These are phyloP conservation scores for Davidsoniella australis DNA, from an alignment of 2,329 filamentous ascomycete genomes.

Conservation along the genomic window DNA sequence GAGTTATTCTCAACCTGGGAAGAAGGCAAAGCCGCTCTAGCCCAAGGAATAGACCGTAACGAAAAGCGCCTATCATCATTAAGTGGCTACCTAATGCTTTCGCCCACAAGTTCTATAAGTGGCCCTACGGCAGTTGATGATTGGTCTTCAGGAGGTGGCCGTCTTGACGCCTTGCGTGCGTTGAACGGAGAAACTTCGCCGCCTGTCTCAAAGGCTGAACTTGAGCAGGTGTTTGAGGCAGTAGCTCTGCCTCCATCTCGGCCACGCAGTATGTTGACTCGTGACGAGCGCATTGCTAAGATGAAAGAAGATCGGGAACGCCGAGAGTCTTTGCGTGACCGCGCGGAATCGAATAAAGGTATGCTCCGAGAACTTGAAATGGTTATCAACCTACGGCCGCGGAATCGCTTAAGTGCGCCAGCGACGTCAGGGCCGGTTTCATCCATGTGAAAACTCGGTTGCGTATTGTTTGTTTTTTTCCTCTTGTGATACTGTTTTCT, in stretches of 20 bases:
- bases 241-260: slow-evolving; percentile 56
- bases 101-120: slow-evolving; percentile 45
- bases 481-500: neutral
- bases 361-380: slow-evolving; percentile 91
- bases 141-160: slow-evolving; percentile 17
- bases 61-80: slow-evolving; percentile 52
- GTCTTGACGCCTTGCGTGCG: slow-evolving; percentile 50
- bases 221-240: slow-evolving; percentile 76
- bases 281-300: slow-evolving; percentile 74
- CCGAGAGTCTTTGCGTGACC: slow-evolving; percentile 54
- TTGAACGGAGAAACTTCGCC: slow-evolving; percentile 54
- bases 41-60: slow-evolving; percentile 66
- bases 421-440: slow-evolving; percentile 9
- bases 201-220: slow-evolving; percentile 31
- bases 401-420: slow-evolving; percentile 21
- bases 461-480: neutral
- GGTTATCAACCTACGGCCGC: slow-evolving; percentile 48
- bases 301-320: slow-evolving; percentile 74
- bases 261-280: slow-evolving; percentile 52
- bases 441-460: slow-evolving; percentile 8
- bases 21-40: slow-evolving; percentile 65
- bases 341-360: slow-evolving; percentile 63
- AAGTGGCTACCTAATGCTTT: slow-evolving; percentile 32
- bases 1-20: slow-evolving; percentile 74
- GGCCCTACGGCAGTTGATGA: slow-evolving; percentile 49